A percentile compares a stretch with the other conserved stretches of the same genome.
These are phyloP conservation scores for Mycena albidolilacea DNA, from an alignment of 768 basidiomycete species.

Conservation along the genomic window DNA sequence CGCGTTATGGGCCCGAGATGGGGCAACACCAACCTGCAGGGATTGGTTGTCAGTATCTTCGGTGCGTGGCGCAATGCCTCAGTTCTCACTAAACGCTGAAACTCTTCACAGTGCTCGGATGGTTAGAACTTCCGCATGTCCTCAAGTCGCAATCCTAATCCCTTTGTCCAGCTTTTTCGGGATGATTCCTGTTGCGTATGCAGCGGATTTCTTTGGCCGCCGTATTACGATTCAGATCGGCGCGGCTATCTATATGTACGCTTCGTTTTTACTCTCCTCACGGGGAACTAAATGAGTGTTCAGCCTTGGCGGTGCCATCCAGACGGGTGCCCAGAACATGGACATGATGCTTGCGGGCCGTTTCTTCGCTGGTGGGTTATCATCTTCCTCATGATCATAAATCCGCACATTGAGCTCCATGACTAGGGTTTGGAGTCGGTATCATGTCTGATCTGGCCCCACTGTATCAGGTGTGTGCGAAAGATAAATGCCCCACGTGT, in stretches of 20 bases:
- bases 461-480: conserved; percentile 60
- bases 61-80: conserved; percentile 41
- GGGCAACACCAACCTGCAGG: conserved; percentile 53
- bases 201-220: conserved; percentile 56
- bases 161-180: conserved; percentile 54
- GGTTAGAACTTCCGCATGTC: conserved; percentile 41
- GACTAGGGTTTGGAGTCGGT: conserved; percentile 57
- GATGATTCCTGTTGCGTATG: conserved; percentile 60
- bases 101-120: conserved; percentile 52
- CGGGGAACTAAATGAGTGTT: neutral
- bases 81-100: neutral
- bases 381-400: neutral
- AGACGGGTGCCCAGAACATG: conserved; percentile 62
- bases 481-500: neutral
- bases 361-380: conserved; percentile 61
- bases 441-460: conserved; percentile 66
- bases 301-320: conserved; percentile 61
- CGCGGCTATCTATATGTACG: conserved; percentile 56
- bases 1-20: conserved; percentile 54
- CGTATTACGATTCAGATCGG: conserved; percentile 58
- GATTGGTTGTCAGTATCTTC: conserved; percentile 60
- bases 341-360: conserved; percentile 65
- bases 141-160: neutral
- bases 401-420: neutral
- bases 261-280: neutral